A percentile compares a stretch with the other conserved stretches of the same genome.
phyloP scores from a whole-genome alignment of 805 yeast species.

The Trichomonascus vanleenenianus region DNA sequence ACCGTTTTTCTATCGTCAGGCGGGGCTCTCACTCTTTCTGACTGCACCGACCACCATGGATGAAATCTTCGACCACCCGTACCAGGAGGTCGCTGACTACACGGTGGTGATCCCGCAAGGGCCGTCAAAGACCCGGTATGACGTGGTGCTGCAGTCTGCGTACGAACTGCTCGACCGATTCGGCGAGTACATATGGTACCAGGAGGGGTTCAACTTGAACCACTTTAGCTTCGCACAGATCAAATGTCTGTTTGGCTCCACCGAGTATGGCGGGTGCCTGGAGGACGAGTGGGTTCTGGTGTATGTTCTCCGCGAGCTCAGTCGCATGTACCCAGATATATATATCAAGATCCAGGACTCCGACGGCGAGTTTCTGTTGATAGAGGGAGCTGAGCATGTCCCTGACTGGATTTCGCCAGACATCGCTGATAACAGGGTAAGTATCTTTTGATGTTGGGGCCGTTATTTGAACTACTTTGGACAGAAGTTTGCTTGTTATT shows the following conservation, averaged over 20 bases:
- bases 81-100: not conserved
- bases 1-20: too few species aligned
- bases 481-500: too few species aligned
- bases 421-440: constrained; percentile 24
- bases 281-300: constrained; percentile 29
- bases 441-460: too few species aligned
- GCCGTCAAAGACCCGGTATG: not conserved
- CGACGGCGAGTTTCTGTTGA: constrained; percentile 49
- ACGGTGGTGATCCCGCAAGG: not conserved
- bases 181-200: constrained; percentile 21
- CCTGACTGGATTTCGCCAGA: constrained; percentile 44
- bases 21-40: too few species aligned
- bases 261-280: constrained; percentile 25
- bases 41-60: too few species aligned
- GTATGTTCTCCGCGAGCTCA: constrained; percentile 18
- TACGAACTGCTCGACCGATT: constrained; percentile 2
- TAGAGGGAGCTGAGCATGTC: constrained; percentile 40
- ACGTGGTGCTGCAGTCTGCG: not conserved
- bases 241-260: constrained; percentile 19
- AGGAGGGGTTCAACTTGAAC: constrained; percentile 16
- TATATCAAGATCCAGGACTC: constrained; percentile 33
- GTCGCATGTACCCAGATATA: constrained; percentile 10
- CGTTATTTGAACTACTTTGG: too few species aligned
- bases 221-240: constrained; percentile 7
- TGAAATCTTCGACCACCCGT: too few species aligned